Base-by-base conservation (phyloP, 176 grass and related monocot genomes). In the Triticum turgidum region DNA sequence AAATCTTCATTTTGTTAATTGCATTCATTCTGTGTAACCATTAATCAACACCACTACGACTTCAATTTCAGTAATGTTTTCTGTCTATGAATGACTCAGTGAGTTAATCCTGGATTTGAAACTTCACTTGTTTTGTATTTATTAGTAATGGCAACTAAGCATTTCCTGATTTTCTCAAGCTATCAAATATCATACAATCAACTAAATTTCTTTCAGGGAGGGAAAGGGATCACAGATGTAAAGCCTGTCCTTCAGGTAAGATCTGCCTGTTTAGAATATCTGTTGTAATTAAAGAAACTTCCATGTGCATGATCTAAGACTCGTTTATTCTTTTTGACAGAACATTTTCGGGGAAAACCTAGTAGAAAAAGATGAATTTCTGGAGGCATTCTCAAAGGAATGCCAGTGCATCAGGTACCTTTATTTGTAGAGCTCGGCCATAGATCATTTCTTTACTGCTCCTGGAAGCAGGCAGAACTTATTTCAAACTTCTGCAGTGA, bases 151-250 rank as follows among this genome's bases (percentile, higher is more conserved):
- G n/a, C 8, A 82, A 68, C 5, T 89, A 65, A 78, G 4, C 24
- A 7, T 29, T 73, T 78, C 18, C 33, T 59, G 29, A 51, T 88
- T 81, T 80, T 20, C 69, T 80, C 69, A 80, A 87, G 38, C 21
- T 66, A 52, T 51, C 76, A 30, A 85, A 29, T 68, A 71, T 61
- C 5, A 69, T 8, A 39, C 1, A 73, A 73, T 76, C 77, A 62
- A 77, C 44, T 83, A 52, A 33, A 77, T 85, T 86, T 88, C 14
- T 91, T 89, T 37, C 74, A 98, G 96, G 91, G 89, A 86, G 93
- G 93, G 69, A 98, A 96, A 96, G 92, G 97, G 77, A 91, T 94
- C 77, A 96, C 96, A 64, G 84, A 96, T 82, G 82, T 98, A 14
- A 87, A 89, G 61, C 25, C 87, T 82, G 73, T 82, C 91, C 92